Percentiles rank a stretch among this genome's conserved stretches.
Conservation (phyloP, 192 early-diverging fungal genomes). For the Gonapodya prolifera region DNA sequence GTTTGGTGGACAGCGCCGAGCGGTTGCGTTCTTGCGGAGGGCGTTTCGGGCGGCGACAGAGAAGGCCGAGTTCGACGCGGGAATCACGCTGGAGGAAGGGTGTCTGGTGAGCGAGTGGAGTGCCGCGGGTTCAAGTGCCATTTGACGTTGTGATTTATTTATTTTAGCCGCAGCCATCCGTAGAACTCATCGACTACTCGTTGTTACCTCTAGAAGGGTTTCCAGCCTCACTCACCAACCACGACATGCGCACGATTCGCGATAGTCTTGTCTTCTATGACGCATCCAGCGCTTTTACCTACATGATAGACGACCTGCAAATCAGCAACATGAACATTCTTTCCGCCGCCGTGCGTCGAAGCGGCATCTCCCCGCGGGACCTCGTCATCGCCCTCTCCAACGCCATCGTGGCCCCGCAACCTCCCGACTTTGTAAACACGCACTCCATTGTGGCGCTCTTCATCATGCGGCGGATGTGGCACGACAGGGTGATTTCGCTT, state of each 20-base stretch:
- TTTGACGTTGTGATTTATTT: neutral
- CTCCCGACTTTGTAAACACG: neutral
- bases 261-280: neutral
- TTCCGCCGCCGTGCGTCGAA: neutral
- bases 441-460: neutral
- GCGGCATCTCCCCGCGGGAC: neutral
- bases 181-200: too few relatives aligned
- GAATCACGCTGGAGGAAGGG: neutral
- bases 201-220: too few relatives aligned
- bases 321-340: neutral
- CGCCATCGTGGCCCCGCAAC: neutral
- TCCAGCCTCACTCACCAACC: neutral
- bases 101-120: neutral
- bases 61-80: neutral
- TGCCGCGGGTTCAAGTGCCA: neutral
- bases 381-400: neutral
- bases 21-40: neutral
- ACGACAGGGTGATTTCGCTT: neutral
- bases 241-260: neutral
- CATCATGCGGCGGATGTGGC: neutral
- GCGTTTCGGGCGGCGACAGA: neutral
- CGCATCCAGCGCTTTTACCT: neutral
- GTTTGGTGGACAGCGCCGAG: neutral
- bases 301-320: neutral
- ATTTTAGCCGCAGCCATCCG: too few relatives aligned